Percentiles rank a stretch among this genome's conserved stretches.
Evolutionary conservation across 2,329 filamentous ascomycete species (phyloP).

Genomic region (Stylonectria norvegica): DNA sequence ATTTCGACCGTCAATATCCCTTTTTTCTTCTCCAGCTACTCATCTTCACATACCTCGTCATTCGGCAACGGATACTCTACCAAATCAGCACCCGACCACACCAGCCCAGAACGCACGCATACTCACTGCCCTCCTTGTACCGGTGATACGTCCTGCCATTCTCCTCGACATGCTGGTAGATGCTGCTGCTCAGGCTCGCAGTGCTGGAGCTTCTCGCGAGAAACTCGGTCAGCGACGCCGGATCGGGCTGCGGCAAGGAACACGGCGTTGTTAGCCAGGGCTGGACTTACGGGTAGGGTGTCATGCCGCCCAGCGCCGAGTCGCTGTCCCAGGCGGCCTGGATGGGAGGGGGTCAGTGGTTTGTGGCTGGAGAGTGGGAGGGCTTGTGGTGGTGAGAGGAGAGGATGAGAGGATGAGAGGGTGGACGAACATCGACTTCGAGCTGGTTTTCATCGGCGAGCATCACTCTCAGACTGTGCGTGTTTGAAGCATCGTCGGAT

Average conservation of each 20-base stretch:
- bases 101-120: neutral
- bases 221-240: neutral
- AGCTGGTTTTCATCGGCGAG: neutral
- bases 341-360: neutral
- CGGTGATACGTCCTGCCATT: neutral
- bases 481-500: no score
- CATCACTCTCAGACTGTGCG: neutral
- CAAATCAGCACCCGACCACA: neutral
- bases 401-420: neutral
- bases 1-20: neutral
- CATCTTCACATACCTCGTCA: neutral
- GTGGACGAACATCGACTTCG: neutral
- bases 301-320: neutral
- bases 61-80: neutral
- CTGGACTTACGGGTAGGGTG: neutral
- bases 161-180: neutral
- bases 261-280: neutral
- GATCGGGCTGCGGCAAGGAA: neutral
- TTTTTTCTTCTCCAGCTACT: neutral
- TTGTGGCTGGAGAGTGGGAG: neutral
- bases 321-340: neutral
- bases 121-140: slow-evolving; percentile 1
- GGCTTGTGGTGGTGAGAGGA: neutral
- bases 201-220: neutral
- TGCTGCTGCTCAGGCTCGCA: neutral